Base-by-base conservation (phyloP, 2,329 filamentous ascomycete species). In the Aureobasidium sp. region DNA sequence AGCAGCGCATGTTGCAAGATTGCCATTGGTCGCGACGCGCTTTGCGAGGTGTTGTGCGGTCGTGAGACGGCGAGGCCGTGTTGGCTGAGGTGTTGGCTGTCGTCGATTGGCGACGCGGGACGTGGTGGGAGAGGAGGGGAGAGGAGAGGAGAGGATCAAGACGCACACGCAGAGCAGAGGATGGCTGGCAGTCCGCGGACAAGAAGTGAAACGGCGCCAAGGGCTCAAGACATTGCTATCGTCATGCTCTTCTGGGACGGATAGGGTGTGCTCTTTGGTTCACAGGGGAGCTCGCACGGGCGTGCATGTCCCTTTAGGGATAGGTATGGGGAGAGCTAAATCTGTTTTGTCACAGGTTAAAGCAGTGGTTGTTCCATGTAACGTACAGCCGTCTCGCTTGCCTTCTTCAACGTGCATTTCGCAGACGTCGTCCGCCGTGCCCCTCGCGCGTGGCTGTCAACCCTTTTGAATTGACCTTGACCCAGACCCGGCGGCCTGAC, bases 341-440 rank as follows among this genome's bases (percentile, higher is more conserved):
- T 60, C 58, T 49, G 58, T 60, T 58, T 54, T 60, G 58, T 60
- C 58, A 60, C 58, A 60, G 49, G 47, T 60, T 60, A 51, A 60
- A 46, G 58, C 46, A 37, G 27, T 51, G 46, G 58, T 60, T 42
- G 58, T 60, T 51, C 31, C 45, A 51, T 37, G 58, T 46, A 27
- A 46, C 43, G 43, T 60, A 46, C 40, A 46, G 40, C 35, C 40
- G 29, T 60, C 40, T 60, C 40, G 58, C 58, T 60, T 46, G 58
- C 47, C 47, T 19, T 54, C 27, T 31, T 53, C 49, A 53, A 33
- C 33, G 43, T 60, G 42, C 46, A 60, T 60, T 60, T 58, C 40
- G 43, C 33, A 58, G 31, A 38, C 35, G 55, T 40, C 35, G 55
- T 49, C 40, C 55, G 55, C 42, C 43, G 55, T 58, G 55, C 55